phyloP scores from a whole-genome alignment of 169 alveolate genomes.

The Plasmodium knowlesi region DNA sequence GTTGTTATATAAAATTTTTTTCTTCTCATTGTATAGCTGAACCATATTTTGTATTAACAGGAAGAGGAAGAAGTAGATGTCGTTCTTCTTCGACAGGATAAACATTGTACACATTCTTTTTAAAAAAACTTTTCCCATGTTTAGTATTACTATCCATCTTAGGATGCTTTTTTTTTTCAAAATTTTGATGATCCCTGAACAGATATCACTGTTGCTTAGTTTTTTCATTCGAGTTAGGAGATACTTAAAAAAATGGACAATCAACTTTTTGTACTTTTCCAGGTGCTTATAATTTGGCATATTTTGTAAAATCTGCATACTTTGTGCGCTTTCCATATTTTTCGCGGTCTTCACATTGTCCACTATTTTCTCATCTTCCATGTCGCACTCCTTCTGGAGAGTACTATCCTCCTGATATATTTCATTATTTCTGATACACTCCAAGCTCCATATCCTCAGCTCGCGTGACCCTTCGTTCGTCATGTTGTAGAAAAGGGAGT shows the following conservation, averaged over 20 bases:
- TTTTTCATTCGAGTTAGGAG: background rate
- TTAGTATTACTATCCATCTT: conserved; percentile 30
- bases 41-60: conserved; percentile 50
- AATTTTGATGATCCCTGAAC: conserved; percentile 27
- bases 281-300: conserved; percentile 26
- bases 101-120: conserved; percentile 20
- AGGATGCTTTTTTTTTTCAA: conserved; percentile 41
- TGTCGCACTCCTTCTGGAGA: background rate
- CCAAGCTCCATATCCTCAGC: conserved; percentile 4
- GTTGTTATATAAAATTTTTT: conserved; percentile 29
- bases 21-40: conserved; percentile 53
- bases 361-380: background rate
- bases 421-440: conserved; percentile 29
- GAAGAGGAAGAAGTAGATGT: conserved; percentile 36
- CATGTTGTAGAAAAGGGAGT: conserved; percentile 28
- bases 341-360: background rate
- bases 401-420: conserved; percentile 1
- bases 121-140: conserved; percentile 40
- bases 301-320: background rate
- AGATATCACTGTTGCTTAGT: conserved; percentile 13
- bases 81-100: conserved; percentile 42
- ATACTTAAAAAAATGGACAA: conserved; percentile 2
- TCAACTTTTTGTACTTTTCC: conserved; percentile 2
- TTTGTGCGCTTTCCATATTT: background rate
- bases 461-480: conserved; percentile 35